Conservation (phyloP, 164 flowering plant species). For the Protea cynaroides region DNA sequence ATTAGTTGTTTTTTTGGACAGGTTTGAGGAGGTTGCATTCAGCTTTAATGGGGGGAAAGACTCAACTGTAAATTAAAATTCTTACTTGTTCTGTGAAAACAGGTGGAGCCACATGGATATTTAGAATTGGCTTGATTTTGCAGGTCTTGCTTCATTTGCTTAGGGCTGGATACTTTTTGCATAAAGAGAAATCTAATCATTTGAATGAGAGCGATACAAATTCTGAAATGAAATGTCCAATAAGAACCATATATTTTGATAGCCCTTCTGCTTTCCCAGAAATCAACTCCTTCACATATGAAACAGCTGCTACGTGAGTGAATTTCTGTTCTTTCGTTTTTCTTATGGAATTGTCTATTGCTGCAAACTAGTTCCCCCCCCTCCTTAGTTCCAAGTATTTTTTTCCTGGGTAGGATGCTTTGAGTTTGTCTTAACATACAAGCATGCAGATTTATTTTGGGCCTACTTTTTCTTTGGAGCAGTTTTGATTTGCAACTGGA, state of each 20-base stretch:
- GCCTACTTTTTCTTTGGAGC: conserved; percentile 8
- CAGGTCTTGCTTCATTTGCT: conserved; percentile 76
- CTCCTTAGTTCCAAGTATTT: too few species aligned
- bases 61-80: conserved; percentile 43
- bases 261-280: conserved; percentile 58
- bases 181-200: conserved; percentile 24
- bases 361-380: not conserved
- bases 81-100: not conserved
- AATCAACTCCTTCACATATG: conserved; percentile 70
- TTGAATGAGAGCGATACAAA: conserved; percentile 23
- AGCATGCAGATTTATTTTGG: not conserved
- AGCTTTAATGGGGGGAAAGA: conserved; percentile 89
- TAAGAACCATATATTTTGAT: conserved; percentile 72
- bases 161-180: conserved; percentile 61
- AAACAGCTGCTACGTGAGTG: conserved; percentile 43
- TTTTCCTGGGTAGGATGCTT: too few species aligned
- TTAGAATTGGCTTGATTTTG: conserved; percentile 10
- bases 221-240: conserved; percentile 33
- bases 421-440: too few species aligned
- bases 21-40: conserved; percentile 61
- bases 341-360: not conserved
- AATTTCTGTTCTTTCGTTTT: not conserved
- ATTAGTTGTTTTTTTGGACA: not conserved
- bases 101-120: not conserved
- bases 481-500: conserved; percentile 63